phyloP scores from a whole-genome alignment of 345 rosid species.

The Ailanthus altissimus region DNA sequence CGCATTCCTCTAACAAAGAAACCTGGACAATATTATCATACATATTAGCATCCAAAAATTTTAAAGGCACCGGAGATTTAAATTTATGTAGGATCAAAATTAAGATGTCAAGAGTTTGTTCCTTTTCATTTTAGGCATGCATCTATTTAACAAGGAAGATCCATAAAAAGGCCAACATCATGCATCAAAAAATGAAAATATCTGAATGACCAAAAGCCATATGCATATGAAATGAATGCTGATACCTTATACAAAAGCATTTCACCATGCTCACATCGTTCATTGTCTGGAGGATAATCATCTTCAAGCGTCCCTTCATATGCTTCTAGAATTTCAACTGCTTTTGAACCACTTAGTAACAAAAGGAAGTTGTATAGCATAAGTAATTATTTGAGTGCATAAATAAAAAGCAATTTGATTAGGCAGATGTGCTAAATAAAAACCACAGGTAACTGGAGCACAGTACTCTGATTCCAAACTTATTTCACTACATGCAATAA shows the following conservation, averaged over 20 bases:
- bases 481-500: background rate
- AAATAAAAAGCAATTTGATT: background rate
- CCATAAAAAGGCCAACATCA: background rate
- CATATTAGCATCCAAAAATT: conserved; percentile 1
- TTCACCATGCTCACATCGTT: conserved; percentile 93
- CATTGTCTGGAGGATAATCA: conserved; percentile 98
- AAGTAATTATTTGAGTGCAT: background rate
- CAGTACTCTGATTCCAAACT: background rate
- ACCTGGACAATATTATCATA: conserved; percentile 46
- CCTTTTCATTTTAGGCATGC: too few species aligned
- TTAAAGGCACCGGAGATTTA: conserved; percentile 8
- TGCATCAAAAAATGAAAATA: background rate
- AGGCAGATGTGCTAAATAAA: background rate
- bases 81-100: background rate
- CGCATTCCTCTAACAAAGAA: conserved; percentile 88
- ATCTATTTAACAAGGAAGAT: too few species aligned
- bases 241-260: conserved; percentile 97
- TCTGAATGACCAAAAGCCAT: background rate
- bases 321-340: conserved; percentile 97
- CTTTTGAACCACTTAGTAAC: conserved; percentile 74
- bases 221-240: background rate
- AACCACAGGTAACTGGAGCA: background rate
- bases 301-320: conserved; percentile 99
- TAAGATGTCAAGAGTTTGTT: too few species aligned
- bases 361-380: conserved; percentile 13